These are phyloP conservation scores for Mortierella hygrophila DNA, from an alignment of 192 early-diverging fungal species.

Conservation along the genomic window DNA sequence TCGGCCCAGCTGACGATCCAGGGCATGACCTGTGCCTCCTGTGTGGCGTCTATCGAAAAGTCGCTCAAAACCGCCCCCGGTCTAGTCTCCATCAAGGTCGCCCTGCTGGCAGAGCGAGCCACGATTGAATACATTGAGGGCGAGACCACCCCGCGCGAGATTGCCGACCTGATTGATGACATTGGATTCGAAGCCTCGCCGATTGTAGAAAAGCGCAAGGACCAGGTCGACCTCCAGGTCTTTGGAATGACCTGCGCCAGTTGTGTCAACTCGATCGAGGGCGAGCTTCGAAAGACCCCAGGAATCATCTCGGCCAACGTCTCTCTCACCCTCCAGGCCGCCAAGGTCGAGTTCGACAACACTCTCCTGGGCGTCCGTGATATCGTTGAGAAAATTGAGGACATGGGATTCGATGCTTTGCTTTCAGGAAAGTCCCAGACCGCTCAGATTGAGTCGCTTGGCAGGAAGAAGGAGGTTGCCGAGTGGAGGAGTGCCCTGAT, in stretches of 20 bases:
- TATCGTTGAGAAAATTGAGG: conserved; percentile 86
- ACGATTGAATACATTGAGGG: conserved; percentile 74
- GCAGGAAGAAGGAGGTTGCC: conserved; percentile 87
- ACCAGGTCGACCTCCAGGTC: conserved; percentile 80
- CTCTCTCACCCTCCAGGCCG: conserved; percentile 82
- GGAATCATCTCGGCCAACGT: conserved; percentile 78
- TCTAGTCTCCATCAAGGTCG: conserved; percentile 82
- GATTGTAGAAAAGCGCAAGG: conserved; percentile 63
- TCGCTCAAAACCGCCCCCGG: conserved; percentile 70
- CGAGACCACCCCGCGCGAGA: conserved; percentile 55
- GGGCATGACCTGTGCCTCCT: conserved; percentile 98
- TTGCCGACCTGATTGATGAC: conserved; percentile 77
- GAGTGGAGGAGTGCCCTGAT: conserved; percentile 82
- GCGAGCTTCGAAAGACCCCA: conserved; percentile 64
- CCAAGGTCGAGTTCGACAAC: conserved; percentile 78
- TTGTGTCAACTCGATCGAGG: conserved; percentile 86
- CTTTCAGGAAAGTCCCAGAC: conserved; percentile 73
- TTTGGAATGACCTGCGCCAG: conserved; percentile 94
- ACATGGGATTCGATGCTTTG: conserved; percentile 83
- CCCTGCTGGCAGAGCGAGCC: conserved; percentile 86
- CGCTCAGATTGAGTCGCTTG: conserved; percentile 89
- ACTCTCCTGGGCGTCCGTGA: conserved; percentile 75
- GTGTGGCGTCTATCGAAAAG: conserved; percentile 89
- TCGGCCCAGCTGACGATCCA: conserved; percentile 74
- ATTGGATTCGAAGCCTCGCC: conserved; percentile 80